A percentile compares a stretch with the other conserved stretches of the same genome.
phyloP scores from a whole-genome alignment of 805 yeast genomes.

The Groenewaldozyma salmanticensis region DNA sequence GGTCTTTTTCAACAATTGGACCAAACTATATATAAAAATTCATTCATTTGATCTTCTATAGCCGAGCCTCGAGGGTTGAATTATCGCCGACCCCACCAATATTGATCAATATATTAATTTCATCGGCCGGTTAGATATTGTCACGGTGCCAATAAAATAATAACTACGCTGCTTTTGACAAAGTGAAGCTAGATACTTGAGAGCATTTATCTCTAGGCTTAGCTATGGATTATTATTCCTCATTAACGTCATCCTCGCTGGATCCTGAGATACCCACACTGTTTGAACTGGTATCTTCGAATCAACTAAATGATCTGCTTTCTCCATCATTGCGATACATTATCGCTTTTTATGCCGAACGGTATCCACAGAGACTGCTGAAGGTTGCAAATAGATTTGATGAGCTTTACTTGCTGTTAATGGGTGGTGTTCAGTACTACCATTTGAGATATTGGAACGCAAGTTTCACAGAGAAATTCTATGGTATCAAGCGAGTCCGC shows the following conservation, averaged over 20 bases:
- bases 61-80: too few species aligned
- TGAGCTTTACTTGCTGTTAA: conserved; percentile 53
- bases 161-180: too few species aligned
- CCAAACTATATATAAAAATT: too few species aligned
- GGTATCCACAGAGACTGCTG: conserved; percentile 62
- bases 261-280: conserved; percentile 75
- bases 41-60: too few species aligned
- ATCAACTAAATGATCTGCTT: conserved; percentile 64
- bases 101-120: too few species aligned
- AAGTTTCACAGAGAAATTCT: conserved; percentile 83
- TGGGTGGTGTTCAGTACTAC: conserved; percentile 61
- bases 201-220: too few species aligned
- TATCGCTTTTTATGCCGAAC: conserved; percentile 68
- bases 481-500: conserved; percentile 66
- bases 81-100: too few species aligned
- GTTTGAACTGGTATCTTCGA: conserved; percentile 77
- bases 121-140: too few species aligned
- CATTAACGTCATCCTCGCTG: conserved; percentile 65
- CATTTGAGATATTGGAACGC: conserved; percentile 69
- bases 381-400: conserved; percentile 61
- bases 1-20: too few species aligned
- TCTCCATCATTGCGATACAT: conserved; percentile 78
- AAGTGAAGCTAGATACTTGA: too few species aligned
- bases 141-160: too few species aligned
- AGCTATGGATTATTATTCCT: conserved; percentile 68